phyloP scores from a whole-genome alignment of 1,284 basidiomycete species.

The Leccinum pallidistipes region DNA sequence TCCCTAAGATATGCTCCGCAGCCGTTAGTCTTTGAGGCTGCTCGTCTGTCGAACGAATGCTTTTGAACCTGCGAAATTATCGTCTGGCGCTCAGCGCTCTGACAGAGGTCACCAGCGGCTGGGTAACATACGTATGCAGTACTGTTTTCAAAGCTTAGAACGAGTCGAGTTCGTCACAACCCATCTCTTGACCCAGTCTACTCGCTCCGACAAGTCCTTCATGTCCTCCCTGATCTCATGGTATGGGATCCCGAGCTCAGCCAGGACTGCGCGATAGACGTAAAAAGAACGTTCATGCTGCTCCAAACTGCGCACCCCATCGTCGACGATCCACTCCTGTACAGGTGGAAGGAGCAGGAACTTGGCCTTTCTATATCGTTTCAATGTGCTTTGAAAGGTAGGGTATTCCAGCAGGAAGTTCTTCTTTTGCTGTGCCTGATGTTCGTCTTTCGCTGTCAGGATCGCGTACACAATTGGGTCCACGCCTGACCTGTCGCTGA shows the following conservation, averaged over 20 bases:
- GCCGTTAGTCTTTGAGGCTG: background rate
- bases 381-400: constrained; percentile 43
- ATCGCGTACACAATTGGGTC: constrained; percentile 63
- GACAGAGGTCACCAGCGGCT: background rate
- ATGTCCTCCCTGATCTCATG: constrained; percentile 46
- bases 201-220: constrained; percentile 36
- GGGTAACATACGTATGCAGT: background rate
- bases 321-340: constrained; percentile 58
- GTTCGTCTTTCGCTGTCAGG: constrained; percentile 40
- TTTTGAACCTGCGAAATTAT: background rate
- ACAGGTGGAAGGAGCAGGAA: constrained; percentile 58
- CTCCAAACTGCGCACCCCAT: constrained; percentile 57
- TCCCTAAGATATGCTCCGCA: constrained; percentile 6
- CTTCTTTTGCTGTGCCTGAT: constrained; percentile 39
- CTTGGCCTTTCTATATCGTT: constrained; percentile 41
- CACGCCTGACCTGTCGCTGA: constrained; percentile 64
- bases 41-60: background rate
- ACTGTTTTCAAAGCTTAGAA: constrained; percentile 13
- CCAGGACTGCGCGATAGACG: constrained; percentile 41
- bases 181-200: constrained; percentile 25
- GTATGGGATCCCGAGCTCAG: constrained; percentile 48
- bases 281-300: constrained; percentile 45
- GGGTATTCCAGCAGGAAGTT: constrained; percentile 36
- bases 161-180: background rate
- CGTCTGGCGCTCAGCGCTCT: background rate